A percentile compares a stretch with the other conserved stretches of the same genome.
Evolutionary conservation across 345 rosid species (phyloP).

Genomic region (Raphanus raphanistrum): DNA sequence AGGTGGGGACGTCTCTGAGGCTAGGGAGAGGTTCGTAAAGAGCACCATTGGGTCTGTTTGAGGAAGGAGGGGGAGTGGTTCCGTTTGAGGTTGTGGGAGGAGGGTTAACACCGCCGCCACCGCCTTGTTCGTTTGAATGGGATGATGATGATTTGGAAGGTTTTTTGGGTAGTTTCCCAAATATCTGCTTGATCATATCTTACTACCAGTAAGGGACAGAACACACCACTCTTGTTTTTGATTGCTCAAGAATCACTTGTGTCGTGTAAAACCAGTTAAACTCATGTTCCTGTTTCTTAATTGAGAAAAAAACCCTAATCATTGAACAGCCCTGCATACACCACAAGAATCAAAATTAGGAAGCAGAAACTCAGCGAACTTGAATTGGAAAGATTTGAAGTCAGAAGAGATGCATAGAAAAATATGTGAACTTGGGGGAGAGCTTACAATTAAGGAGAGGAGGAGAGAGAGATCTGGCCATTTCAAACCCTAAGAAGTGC

Average conservation of each 20-base stretch:
- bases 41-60: constrained; percentile 44
- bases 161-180: constrained; percentile 68
- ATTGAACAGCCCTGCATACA: constrained; percentile 34
- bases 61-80: constrained; percentile 37
- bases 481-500: constrained; percentile 12
- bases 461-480: constrained; percentile 18
- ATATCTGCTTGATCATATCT: constrained; percentile 79
- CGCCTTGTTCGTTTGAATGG: constrained; percentile 40
- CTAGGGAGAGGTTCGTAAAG: constrained; percentile 64
- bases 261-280: constrained; percentile 1
- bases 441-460: constrained; percentile 26
- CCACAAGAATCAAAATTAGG: background rate
- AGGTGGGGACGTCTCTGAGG: constrained; percentile 62
- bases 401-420: background rate
- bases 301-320: constrained; percentile 11
- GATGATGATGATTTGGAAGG: constrained; percentile 59
- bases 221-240: constrained; percentile 4
- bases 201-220: constrained; percentile 21
- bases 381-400: background rate
- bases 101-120: constrained; percentile 29
- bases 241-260: background rate
- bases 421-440: constrained; percentile 3
- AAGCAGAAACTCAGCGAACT: background rate
- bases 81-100: background rate
- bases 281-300: background rate